Base-by-base conservation (phyloP, 1,284 basidiomycete genomes). In the Ustilago trichophora region DNA sequence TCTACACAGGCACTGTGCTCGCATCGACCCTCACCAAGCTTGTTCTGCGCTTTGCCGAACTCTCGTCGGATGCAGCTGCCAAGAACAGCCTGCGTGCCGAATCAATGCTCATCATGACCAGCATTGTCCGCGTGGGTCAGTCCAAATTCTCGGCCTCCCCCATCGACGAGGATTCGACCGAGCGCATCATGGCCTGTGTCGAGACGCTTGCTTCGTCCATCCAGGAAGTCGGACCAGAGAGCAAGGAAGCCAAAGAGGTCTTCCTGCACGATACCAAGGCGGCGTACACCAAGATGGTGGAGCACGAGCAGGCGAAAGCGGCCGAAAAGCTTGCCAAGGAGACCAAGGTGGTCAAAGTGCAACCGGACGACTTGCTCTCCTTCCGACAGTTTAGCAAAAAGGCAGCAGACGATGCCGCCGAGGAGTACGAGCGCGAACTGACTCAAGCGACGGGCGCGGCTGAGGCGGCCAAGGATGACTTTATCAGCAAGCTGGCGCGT, bases 41-140 rank as follows among this genome's bases (percentile, higher is more conserved):
- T 22, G 90, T 96, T 10, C 85, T 98, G 38, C 87, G 94, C 21
- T 92, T 90, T 80, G 84, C 87, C 18, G 87, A 90, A 66, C 82
- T 88, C 25, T 81, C 81, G 16, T 83, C 84, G 47, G 85, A 87
- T 31, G 85, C 87, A 45, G 93, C 94, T 73, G 84, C 67, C 33
- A 72, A 76, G 64, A 81, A 81, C 59, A 64, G 69, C 34, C 45
- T 98, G 10, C 88, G 91, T 24, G 95, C 95, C 16, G 95, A 98
- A 85, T 89, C 93, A 3, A 98, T 98, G 91, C 86, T 98, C 57
- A 93, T 98, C 80, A 98, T 99, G 95, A 90, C 93, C 3, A 96
- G 92, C 15, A 86, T 96, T 77, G 91, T 98, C 75, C 92, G 95
- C 43, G 92, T 98, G 42, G 96, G 96, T 34, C 95, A 98, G 84